Evolutionary conservation across 169 alveolate genomes (phyloP), one percentile per base, ranked within the genome.

Genomic region (Plasmodium falciparum): DNA sequence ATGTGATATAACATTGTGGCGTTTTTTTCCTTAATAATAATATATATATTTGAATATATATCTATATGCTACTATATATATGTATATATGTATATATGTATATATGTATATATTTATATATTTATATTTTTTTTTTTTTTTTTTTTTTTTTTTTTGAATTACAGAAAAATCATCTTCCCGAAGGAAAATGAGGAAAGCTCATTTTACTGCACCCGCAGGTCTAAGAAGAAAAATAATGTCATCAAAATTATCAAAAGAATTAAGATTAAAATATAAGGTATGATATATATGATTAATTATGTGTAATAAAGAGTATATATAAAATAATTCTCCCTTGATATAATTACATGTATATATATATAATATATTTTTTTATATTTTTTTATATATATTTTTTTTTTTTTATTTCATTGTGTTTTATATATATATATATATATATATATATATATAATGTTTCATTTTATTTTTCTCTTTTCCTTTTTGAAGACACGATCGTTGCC

Each of bases 121-220:
- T n/a, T n/a, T n/a, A n/a, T n/a, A n/a, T n/a, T n/a, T n/a, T n/a
- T n/a, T n/a, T n/a, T n/a, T n/a, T n/a, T 4, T 33, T 4, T 33
- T 3, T 39, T 39, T 39, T 49, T 58, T 56, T 26, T 80, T 80
- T 15, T 58, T 49, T 67, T 71, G 69, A 47, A 39, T 59, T 63
- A 11, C 78, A 95, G 97, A 83, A 59, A 97, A 95, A 66, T 92
- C 97, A 56, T 92, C 96, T 65, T 95, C 98, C 74, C 95, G 99
- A 67, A 93, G 99, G 92, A 98, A 98, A 97, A 93, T 97, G 85
- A 98, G 99, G 95, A 98, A 98, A 97, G 98, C 98, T 88, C 99
- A 98, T 95, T 98, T 99, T 96, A 95, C 99, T 17, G 99, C 99
- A 70, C 99, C 99, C 22, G 98, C 99, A 43, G 95, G 97, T 95